Base-by-base conservation (phyloP, 2,329 filamentous ascomycete genomes). In the Trichocomaceae sp. region DNA sequence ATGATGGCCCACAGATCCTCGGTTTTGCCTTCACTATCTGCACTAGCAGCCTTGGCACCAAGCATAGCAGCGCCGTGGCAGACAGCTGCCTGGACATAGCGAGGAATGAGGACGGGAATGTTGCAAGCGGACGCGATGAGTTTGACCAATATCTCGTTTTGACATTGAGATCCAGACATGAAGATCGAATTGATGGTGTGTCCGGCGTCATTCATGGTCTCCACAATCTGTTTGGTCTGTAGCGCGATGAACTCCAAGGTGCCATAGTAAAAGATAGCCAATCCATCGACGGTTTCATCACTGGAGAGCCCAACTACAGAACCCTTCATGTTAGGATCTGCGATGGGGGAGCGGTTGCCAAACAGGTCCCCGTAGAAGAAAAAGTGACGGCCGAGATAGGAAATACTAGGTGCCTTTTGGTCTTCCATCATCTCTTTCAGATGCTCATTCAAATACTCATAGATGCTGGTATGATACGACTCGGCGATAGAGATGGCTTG, bases 291-390 rank as follows among this genome's bases (percentile, higher is more conserved):
- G 63, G 84, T 88, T 72, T 88, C 91, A 75, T 97, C 92, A 62
- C 83, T 88, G 66, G 85, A 88, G 57, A 99, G 77, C 17, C 93
- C 93, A 59, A 96, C 85, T 60, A 96, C 83, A 6, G 88, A 84
- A 23, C 93, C 93, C 61, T 87, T 87, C 93, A 99, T 99, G 73
- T 84, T 87, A 23, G 92, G 80, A 67, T 99, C 91, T 3, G 93
- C 92, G 56, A 99, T 82, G 1, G 93, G 93, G 19, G 90, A 96
- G 41, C 93, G 86, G 76, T 99, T 99, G 58, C 93, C 93, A 81
- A 95, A 97, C 3, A 97, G 80, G 68, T 99, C 93, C 60, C 93
- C 93, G 71, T 99, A 99, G 77, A 99, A 95, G 83, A 99, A 99
- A 76, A 95, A 87, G 72, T 99, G 92, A 8, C 92, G 88, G 12